A percentile compares a stretch with the other conserved stretches of the same genome.
Evolutionary conservation across 2,329 filamentous ascomycete species (phyloP).

Genomic region (Colletotrichum sp.): DNA sequence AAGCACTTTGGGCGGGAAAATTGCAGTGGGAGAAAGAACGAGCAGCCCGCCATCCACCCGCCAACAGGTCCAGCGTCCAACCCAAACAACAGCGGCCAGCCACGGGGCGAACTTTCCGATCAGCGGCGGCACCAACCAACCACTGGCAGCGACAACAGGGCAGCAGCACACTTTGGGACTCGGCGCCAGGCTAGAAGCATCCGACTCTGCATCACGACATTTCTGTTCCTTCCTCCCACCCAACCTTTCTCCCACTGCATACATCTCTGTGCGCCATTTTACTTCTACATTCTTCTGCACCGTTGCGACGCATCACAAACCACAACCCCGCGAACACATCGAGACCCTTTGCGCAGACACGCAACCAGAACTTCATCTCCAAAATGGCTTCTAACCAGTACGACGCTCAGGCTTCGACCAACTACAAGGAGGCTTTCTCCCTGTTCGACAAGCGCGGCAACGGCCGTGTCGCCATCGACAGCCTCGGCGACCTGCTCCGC

Average conservation of each 20-base stretch:
- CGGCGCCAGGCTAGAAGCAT: not conserved
- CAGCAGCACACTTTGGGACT: not conserved
- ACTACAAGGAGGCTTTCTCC: conserved; percentile 99
- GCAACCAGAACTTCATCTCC: not conserved
- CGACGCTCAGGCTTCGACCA: conserved; percentile 76
- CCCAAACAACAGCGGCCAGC: conserved; percentile 10
- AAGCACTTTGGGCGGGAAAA: not conserved
- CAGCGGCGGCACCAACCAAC: not conserved
- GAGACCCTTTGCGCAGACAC: not conserved
- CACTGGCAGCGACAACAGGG: not conserved
- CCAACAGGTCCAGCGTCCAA: conserved; percentile 17
- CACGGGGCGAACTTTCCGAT: not conserved
- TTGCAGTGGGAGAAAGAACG: not conserved
- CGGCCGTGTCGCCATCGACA: conserved; percentile 85
- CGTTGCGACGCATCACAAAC: too few relatives aligned
- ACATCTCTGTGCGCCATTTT: not conserved
- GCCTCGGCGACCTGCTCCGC: conserved; percentile 90
- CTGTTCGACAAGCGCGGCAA: conserved; percentile 99
- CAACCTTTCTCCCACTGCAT: not conserved
- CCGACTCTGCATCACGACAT: conserved; percentile 12
- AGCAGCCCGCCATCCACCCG: conserved; percentile 15
- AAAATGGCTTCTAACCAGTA: conserved; percentile 58
- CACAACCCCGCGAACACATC: not conserved
- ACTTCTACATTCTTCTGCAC: not conserved
- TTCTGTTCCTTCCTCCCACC: not conserved